These are phyloP conservation scores for Botrytis cinerea DNA, from an alignment of 2,329 filamentous ascomycete genomes.

Conservation along the genomic window DNA sequence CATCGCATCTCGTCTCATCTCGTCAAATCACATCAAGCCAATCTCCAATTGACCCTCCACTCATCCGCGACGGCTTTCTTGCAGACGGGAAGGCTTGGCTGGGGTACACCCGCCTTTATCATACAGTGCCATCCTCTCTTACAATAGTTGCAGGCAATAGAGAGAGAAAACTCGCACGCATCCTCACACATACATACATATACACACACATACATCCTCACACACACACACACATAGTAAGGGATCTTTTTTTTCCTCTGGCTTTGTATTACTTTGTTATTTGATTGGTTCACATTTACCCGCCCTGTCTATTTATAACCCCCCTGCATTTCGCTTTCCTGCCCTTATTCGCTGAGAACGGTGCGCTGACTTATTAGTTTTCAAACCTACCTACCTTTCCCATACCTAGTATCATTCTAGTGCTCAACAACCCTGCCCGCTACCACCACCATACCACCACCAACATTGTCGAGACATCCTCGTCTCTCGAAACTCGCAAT, in stretches of 20 bases:
- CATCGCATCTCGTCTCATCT: not conserved
- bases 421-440: conserved; percentile 17
- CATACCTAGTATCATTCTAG: not conserved
- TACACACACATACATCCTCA: too few relatives aligned
- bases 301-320: conserved; percentile 24
- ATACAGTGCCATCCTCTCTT: not conserved
- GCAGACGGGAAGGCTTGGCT: conserved; percentile 15
- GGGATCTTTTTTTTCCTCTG: not conserved
- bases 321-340: conserved; percentile 18
- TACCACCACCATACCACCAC: conserved; percentile 16
- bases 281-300: conserved; percentile 19
- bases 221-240: conserved; percentile 14
- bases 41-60: not conserved
- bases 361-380: conserved; percentile 25
- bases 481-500: conserved; percentile 25
- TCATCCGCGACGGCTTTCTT: not conserved
- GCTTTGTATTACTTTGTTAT: not conserved
- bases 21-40: not conserved
- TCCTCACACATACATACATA: not conserved
- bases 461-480: conserved; percentile 24
- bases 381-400: conserved; percentile 8
- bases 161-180: not conserved
- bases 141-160: conserved; percentile 10
- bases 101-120: conserved; percentile 13
- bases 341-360: conserved; percentile 24